Evolutionary conservation across 2,329 filamentous ascomycete species (phyloP).

Genomic region (Trichoderma sp.): DNA sequence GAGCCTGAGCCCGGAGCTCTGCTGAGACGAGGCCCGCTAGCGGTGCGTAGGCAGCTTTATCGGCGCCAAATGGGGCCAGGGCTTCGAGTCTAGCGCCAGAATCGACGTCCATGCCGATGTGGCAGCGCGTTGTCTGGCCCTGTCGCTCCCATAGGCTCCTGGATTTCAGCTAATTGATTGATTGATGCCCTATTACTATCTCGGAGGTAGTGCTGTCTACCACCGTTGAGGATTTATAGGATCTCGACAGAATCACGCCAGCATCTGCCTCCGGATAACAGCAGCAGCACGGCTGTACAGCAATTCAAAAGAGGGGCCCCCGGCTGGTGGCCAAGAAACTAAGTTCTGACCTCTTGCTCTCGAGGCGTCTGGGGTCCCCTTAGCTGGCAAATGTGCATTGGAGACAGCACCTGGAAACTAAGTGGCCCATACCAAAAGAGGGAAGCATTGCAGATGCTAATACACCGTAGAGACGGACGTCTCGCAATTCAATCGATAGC

Average conservation of each 20-base stretch:
- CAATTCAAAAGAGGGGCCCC: background rate
- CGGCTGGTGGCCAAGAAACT: background rate
- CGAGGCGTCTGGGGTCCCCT: background rate
- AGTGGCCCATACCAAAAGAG: background rate
- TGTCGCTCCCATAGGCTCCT: background rate
- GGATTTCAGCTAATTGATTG: background rate
- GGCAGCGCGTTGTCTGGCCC: background rate
- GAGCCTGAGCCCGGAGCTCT: slow-evolving; percentile 8
- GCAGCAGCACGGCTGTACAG: background rate
- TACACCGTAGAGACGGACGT: background rate
- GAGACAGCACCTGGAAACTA: background rate
- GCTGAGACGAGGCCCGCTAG: background rate
- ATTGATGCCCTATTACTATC: background rate
- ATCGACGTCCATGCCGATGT: background rate
- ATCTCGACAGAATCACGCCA: background rate
- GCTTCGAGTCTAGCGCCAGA: background rate
- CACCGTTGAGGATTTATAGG: background rate
- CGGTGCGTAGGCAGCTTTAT: slow-evolving; percentile 1
- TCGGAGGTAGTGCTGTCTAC: background rate
- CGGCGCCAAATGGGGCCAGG: slow-evolving; percentile 10
- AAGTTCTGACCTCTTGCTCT: background rate
- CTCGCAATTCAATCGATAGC: background rate
- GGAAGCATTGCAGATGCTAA: background rate
- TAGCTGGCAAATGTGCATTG: background rate
- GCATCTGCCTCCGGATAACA: background rate